Evolutionary conservation across 495 filamentous ascomycete species (phyloP), one percentile per base, ranked within the genome.

Genomic region (Daldinia grandis): DNA sequence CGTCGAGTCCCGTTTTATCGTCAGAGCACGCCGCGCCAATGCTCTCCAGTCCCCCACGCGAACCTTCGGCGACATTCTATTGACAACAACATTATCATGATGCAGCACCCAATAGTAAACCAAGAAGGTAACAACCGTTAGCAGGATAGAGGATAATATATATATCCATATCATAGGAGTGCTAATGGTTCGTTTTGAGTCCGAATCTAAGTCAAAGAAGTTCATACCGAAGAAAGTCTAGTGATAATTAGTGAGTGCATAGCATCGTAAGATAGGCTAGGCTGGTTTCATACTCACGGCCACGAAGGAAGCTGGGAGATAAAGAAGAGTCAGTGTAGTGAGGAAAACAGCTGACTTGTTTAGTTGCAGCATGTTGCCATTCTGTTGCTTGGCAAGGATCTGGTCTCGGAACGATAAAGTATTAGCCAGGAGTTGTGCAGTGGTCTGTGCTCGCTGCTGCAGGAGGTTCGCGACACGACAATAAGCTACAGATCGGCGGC

Each of bases 271-370:
- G 21, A 27, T 0, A 24, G 2, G 1, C 1, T 47, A 1, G 21
- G 15, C 25, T 10, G 0, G 17, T 15, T 53, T n/a, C 66, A 42
- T 63, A 79, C 81, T 74, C 71, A 84, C 82, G 3, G 81, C 81
- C 31, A 81, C 75, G 65, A 83, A 83, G 3, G 80, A 80, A 9
- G 79, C 72, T 0, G 82, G 82, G 12, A 84, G 74, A 68, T 83
- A 84, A 1, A 83, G 69, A 55, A 84, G 58, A 1, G 81, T 80
- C 62, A 83, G 65, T 0, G 76, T 79, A 5, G 82, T 83, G 27
- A 84, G 76, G 33, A 81, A 80, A 6, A 81, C 76, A 17, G 80
- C 77, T 19, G 79, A 80, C 38, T 78, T 76, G 51, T 78, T 83
- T 5, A 83, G 59, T 55, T 78, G 74, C 37, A 83, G 53, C 71